phyloP scores from a whole-genome alignment of 1,284 basidiomycete species.

The Sanghuangporus baumii region DNA sequence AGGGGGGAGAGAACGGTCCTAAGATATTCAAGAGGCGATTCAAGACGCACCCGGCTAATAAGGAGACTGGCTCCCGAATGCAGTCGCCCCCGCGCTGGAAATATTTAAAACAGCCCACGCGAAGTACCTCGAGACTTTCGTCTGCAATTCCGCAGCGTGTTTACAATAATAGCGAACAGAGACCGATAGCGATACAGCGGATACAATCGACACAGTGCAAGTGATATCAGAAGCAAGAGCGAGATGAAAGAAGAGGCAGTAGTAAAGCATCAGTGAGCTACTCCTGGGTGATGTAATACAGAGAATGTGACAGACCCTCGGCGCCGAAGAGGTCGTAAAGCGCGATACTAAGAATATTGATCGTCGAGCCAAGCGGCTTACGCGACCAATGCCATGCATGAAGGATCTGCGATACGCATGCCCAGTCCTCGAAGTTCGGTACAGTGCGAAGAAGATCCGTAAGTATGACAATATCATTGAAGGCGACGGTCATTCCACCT shows the following conservation, averaged over 20 bases:
- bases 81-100: constrained; percentile 93
- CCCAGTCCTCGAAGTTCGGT: constrained; percentile 56
- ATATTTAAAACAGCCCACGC: constrained; percentile 96
- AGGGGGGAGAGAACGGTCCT: background rate
- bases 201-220: background rate
- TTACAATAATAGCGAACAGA: constrained; percentile 7
- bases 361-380: constrained; percentile 75
- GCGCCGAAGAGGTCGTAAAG: constrained; percentile 90
- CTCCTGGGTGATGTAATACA: constrained; percentile 11
- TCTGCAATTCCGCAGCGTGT: constrained; percentile 36
- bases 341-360: constrained; percentile 89
- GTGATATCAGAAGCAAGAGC: background rate
- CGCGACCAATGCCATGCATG: constrained; percentile 80
- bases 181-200: constrained; percentile 15
- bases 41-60: constrained; percentile 66
- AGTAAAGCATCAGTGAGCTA: constrained; percentile 7
- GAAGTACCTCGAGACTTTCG: constrained; percentile 74
- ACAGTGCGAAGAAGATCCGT: constrained; percentile 53
- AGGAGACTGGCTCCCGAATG: constrained; percentile 81
- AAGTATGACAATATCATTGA: constrained; percentile 79
- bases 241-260: background rate
- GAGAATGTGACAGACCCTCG: constrained; percentile 56
- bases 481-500: constrained; percentile 90
- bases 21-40: background rate
- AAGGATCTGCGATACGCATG: constrained; percentile 49